Base-by-base conservation (phyloP, 2,329 filamentous ascomycete genomes). In the Dactylonectria estremocensis region DNA sequence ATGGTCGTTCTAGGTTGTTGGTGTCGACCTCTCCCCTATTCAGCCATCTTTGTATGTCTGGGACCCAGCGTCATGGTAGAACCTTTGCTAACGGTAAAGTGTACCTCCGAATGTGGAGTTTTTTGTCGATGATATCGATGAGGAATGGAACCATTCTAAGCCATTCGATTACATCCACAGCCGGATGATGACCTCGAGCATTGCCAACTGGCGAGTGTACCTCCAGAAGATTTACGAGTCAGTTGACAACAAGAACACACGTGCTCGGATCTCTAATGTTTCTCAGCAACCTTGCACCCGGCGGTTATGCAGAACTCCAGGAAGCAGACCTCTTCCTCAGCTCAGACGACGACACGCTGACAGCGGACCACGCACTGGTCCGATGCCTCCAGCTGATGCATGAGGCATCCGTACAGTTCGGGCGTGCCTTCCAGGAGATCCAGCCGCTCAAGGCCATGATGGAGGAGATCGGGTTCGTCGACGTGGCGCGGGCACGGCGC, bases 401-500 rank as follows among this genome's bases (percentile, higher is more conserved):
- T 9, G 68, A 77, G 20, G 75, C 74, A 1, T 73, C 74, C 3
- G 70, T 70, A 18, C 72, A 72, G 9, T 73, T 78, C 24, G 69
- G 72, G 1, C 54, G 67, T 0, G 52, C 65, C 1, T 73, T 70
- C 20, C 60, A 68, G 5, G 68, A 72, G 8, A 71, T 74, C 7
- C n/a, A 61, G 2, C 45, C 64, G 1, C 66, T 69, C n/a, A 67
- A 64, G 13, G 66, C 62, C n/a, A 35, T 65, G 11, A 45, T 75
- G 31, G 24, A 43, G 10, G 64, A 70, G 14, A 66, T 66, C 14
- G 61, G 61, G 4, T 64, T 64, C 11, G 31, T 37, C 14, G 54
- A 40, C 7, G 35, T 64, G 9, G 48, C 50, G 4, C 54, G 58
- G 28, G 22, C 53, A 0, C 45, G 33, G 14, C 43, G 57, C 46